Conservation (phyloP, 1,284 basidiomycete genomes). For the Cutaneotrichosporon cavernicola region DNA sequence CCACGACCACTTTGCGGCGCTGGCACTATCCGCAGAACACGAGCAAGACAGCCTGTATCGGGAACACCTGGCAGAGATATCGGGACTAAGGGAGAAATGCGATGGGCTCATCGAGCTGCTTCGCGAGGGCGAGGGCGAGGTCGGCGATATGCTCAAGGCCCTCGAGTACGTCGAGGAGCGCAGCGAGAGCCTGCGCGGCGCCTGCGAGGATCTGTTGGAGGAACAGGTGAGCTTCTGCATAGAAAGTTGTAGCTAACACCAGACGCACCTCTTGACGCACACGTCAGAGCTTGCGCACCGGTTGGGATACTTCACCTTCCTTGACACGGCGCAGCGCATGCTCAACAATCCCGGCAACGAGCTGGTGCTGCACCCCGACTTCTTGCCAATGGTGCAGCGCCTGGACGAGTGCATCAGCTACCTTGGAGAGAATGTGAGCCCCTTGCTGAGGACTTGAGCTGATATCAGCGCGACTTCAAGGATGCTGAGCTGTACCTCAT, state of each 20-base stretch:
- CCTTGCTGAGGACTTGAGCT: background rate
- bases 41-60: constrained; percentile 87
- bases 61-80: constrained; percentile 71
- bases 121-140: constrained; percentile 67
- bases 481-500: constrained; percentile 88
- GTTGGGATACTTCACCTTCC: constrained; percentile 85
- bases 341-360: constrained; percentile 88
- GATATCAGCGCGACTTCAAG: constrained; percentile 71
- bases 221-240: constrained; percentile 65
- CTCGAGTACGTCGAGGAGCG: constrained; percentile 84
- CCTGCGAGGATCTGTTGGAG: constrained; percentile 81
- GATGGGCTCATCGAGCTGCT: constrained; percentile 68
- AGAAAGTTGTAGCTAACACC: constrained; percentile 30
- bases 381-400: constrained; percentile 88
- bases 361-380: constrained; percentile 81
- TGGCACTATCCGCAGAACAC: constrained; percentile 82
- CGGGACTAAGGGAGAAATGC: constrained; percentile 71
- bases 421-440: constrained; percentile 74
- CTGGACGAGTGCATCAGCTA: constrained; percentile 89
- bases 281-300: constrained; percentile 74
- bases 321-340: constrained; percentile 84
- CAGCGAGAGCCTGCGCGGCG: constrained; percentile 78
- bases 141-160: constrained; percentile 75
- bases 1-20: constrained; percentile 86
- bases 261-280: constrained; percentile 66